Base-by-base conservation (phyloP, 495 filamentous ascomycete genomes). In the Neurospora tetraspora region DNA sequence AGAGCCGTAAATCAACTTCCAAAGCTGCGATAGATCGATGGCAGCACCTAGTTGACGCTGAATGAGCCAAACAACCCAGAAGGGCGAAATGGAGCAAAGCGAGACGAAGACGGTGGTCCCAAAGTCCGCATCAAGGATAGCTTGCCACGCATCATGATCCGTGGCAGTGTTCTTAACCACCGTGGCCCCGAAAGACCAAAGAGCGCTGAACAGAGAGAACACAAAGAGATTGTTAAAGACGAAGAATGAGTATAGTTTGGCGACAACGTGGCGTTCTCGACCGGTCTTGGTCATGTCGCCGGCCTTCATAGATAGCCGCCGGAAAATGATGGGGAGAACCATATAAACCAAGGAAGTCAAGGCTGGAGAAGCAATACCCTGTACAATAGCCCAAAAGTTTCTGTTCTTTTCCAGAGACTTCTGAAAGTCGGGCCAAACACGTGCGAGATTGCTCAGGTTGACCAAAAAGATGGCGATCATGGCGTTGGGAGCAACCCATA, bases 211-310 rank as follows among this genome's bases (percentile, higher is more conserved):
- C 20, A 97, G 82, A 23, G 94, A 96, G 83, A 98, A 98, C 72
- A 98, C 90, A 76, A 98, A 81, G 68, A 98, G 83, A 79, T 98
- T 98, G 85, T 99, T 99, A 87, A 99, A 93, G 68, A 98, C 89
- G 83, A 98, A 98, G 82, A 99, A 99, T 16, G 93, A 86, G 80
- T 97, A 99, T 3, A 99, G 86, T 78, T 97, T 96, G 70, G 89
- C 88, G 37, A 94, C 88, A 74, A 99, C 96, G 80, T 98, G 94
- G n/a, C 93, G 88, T 76, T 99, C 96, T 40, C 96, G 89, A 23
- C 92, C 92, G 4, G 94, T 96, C 79, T 98, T 98, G 45, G 93
- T 96, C 73, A 89, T 85, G 79, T 98, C 95, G 73, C 96, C 96
- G 27, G 90, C 91, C 73, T 85, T 85, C 59, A 93, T 90, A 1